Conservation (phyloP, 192 early-diverging fungal species). For the Coemansia sp. region DNA sequence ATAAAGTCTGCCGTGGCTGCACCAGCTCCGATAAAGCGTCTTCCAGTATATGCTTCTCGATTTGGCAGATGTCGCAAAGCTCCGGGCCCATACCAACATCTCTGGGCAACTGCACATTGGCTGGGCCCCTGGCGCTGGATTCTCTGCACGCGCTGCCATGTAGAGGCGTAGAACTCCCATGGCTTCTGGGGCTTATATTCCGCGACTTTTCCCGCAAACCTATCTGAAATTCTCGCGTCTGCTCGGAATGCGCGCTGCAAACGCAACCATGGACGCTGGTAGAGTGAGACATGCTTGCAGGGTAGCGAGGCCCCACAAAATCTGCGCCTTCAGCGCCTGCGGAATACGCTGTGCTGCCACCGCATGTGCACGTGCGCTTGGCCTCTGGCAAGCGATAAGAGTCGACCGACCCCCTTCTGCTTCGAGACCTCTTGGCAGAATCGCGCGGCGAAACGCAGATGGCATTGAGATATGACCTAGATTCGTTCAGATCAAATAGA, state of each 20-base stretch:
- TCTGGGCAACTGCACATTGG: not conserved
- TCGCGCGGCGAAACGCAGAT: not conserved
- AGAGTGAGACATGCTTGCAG: not conserved
- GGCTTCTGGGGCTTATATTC: too few species aligned
- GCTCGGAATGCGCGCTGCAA: too few species aligned
- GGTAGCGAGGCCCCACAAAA: too few species aligned
- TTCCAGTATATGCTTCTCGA: not conserved
- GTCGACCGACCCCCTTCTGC: not conserved
- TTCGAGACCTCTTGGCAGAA: not conserved
- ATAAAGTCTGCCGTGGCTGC: not conserved
- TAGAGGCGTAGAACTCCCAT: too few species aligned
- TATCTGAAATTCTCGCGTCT: too few species aligned
- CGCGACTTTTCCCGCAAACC: too few species aligned
- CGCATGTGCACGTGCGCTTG: slow-evolving; percentile 25
- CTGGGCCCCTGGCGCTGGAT: too few species aligned
- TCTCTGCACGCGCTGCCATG: too few species aligned
- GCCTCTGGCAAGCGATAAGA: not conserved
- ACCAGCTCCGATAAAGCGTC: not conserved
- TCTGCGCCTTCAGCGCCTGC: too few species aligned
- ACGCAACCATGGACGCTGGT: too few species aligned
- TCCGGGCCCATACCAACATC: not conserved
- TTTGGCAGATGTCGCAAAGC: not conserved
- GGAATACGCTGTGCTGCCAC: too few species aligned
- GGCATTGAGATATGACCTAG: slow-evolving; percentile 20
- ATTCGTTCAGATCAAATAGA: slow-evolving; percentile 55